Evolutionary conservation across 2,329 filamentous ascomycete genomes (phyloP).

Genomic region (Fusarium compactum): DNA sequence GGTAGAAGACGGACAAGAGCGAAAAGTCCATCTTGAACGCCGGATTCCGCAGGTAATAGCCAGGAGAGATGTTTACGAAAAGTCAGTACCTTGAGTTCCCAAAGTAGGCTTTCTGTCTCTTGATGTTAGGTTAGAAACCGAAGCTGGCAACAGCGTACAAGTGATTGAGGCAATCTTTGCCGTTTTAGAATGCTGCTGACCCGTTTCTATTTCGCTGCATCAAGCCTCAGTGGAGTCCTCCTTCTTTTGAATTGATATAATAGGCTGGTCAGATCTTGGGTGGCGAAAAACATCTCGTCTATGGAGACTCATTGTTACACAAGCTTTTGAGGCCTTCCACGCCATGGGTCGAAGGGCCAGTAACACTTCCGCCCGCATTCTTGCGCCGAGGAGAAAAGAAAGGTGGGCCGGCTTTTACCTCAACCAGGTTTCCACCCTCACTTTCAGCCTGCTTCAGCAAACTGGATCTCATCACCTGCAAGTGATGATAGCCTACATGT

Average conservation of each 20-base stretch:
- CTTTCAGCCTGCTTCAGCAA: no score
- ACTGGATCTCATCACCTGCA: no score
- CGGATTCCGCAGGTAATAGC: no score
- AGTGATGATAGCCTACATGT: no score
- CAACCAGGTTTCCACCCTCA: no score
- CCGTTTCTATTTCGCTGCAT: neutral
- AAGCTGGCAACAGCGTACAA: neutral
- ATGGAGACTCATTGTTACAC: neutral
- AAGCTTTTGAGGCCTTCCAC: neutral
- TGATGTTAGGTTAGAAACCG: neutral
- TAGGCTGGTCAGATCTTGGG: accelerated
- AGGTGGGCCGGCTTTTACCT: neutral
- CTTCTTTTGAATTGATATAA: accelerated
- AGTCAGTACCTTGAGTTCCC: no score
- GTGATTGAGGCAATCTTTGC: neutral
- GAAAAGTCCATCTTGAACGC: no score
- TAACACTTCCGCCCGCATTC: neutral
- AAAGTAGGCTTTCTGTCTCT: neutral
- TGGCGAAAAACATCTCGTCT: neutral
- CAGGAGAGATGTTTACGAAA: no score
- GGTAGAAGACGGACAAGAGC: accelerated
- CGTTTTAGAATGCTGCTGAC: neutral
- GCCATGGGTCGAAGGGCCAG: neutral
- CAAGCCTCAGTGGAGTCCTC: neutral
- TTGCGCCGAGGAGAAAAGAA: neutral